Conservation (phyloP, 805 yeast species). For the Tetrapisispora iriomotensis region DNA sequence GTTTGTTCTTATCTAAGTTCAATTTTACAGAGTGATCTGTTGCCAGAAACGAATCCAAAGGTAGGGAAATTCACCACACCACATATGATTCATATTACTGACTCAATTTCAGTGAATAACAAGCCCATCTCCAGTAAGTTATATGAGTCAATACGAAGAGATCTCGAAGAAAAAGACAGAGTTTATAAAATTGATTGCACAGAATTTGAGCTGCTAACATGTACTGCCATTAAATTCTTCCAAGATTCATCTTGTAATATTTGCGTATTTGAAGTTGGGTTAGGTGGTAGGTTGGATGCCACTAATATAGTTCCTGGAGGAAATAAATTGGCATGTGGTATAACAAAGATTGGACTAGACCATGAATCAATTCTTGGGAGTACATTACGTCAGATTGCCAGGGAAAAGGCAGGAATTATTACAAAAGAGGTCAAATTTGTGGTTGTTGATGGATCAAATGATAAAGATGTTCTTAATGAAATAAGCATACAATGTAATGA, state of each 20-base stretch:
- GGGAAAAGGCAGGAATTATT: constrained; percentile 80
- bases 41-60: constrained; percentile 8
- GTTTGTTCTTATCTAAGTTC: constrained; percentile 75
- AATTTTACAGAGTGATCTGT: constrained; percentile 34
- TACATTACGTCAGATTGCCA: constrained; percentile 55
- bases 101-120: constrained; percentile 62
- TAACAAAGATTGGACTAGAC: constrained; percentile 79
- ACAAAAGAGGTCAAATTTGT: constrained; percentile 39
- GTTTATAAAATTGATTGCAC: constrained; percentile 52
- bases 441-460: constrained; percentile 66
- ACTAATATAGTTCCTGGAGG: constrained; percentile 56
- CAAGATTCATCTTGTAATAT: constrained; percentile 46
- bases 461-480: constrained; percentile 37
- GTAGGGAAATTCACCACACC: constrained; percentile 86
- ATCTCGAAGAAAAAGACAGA: constrained; percentile 35
- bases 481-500: constrained; percentile 32
- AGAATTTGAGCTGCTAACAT: constrained; percentile 80
- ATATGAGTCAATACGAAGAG: constrained; percentile 37
- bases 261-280: constrained; percentile 88
- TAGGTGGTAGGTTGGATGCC: constrained; percentile 86
- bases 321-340: constrained; percentile 54
- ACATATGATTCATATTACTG: constrained; percentile 63
- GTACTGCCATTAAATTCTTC: constrained; percentile 75
- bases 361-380: constrained; percentile 72
- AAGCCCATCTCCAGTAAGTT: constrained; percentile 38